Base-by-base conservation (phyloP, 129 eudicot genomes). In the Flaveria brownii region DNA sequence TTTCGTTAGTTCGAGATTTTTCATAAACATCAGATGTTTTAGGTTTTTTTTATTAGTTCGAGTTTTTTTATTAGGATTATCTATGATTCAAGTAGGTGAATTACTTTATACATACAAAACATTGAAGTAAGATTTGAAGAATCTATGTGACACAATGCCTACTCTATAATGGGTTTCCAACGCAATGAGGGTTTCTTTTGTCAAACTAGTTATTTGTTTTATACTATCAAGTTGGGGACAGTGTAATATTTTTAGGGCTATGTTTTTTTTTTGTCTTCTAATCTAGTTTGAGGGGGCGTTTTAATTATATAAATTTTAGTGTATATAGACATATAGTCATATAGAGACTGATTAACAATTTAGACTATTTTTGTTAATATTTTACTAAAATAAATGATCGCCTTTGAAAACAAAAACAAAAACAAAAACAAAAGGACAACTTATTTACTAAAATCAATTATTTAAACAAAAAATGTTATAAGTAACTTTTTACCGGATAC, bases 181-280 rank as follows among this genome's bases (percentile, higher is more conserved):
- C 20, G 77, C 14, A 7, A 73, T 6, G 17, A 61, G 18, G 68
- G 54, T 6, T 6, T 30, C 30, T 61, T 63, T 76, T 65, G 63
- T 76, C 73, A 76, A 76, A 73, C 66, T 50, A 76, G 39, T 33
- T 76, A 63, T 54, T 50, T 76, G 80, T 76, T 76, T 76, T 76
- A 36, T 76, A 49, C 36, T 56, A 76, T 15, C 50, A 63, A 63
- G 63, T 75, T 63, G 72, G 47, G 9, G 17, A 75, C 71, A 45
- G 18, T 54, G 12, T 49, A 1, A 75, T 75, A 28, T 64, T 51
- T 47, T 28, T 75, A 47, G 63, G 72, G 46, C 72, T 62, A 14
- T 49, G 12, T 30, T 36, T 42, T 66, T n/a, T n/a, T 66, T 76
- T 76, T 76, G 73, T 76, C 74, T 65, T 76, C 7, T 17, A 52